Percentiles rank a stretch among this genome's conserved stretches.
phyloP scores from a whole-genome alignment of 164 flowering plant genomes.

The Chloranthus sessilifolius region DNA sequence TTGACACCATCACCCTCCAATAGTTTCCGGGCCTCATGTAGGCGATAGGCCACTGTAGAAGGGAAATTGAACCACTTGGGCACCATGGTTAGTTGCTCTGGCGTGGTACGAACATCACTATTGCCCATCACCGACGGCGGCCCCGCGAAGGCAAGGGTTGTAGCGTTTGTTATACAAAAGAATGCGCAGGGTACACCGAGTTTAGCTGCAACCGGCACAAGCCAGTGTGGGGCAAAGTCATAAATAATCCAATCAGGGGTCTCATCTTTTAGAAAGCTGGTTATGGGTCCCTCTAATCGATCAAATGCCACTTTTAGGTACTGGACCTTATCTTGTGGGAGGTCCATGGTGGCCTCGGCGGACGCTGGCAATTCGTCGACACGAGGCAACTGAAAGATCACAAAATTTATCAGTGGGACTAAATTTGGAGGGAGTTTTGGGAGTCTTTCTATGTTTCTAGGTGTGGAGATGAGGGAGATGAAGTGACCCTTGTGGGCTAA shows the following conservation, averaged over 20 bases:
- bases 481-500: slow-evolving; percentile 39
- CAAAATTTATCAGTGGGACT: slow-evolving; percentile 8
- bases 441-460: slow-evolving; percentile 40
- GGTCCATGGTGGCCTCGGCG: slow-evolving; percentile 35
- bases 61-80: slow-evolving; percentile 6
- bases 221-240: slow-evolving; percentile 30
- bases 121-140: background rate
- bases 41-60: background rate
- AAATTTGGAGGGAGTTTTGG: slow-evolving; percentile 25
- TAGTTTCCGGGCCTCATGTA: slow-evolving; percentile 8
- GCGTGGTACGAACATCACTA: background rate
- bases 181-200: slow-evolving; percentile 15
- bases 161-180: slow-evolving; percentile 17
- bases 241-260: slow-evolving; percentile 10
- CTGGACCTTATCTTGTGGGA: slow-evolving; percentile 21
- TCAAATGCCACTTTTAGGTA: slow-evolving; percentile 35
- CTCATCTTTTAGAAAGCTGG: slow-evolving; percentile 9
- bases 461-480: slow-evolving; percentile 50
- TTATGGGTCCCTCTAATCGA: slow-evolving; percentile 22
- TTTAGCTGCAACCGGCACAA: slow-evolving; percentile 17
- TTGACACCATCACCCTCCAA: background rate
- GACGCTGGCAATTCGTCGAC: slow-evolving; percentile 19
- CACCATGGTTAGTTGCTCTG: background rate
- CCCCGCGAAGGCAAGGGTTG: background rate
- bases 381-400: slow-evolving; percentile 26